Conservation (phyloP, 202 grass and related monocot species). For the Zoysia matrella region DNA sequence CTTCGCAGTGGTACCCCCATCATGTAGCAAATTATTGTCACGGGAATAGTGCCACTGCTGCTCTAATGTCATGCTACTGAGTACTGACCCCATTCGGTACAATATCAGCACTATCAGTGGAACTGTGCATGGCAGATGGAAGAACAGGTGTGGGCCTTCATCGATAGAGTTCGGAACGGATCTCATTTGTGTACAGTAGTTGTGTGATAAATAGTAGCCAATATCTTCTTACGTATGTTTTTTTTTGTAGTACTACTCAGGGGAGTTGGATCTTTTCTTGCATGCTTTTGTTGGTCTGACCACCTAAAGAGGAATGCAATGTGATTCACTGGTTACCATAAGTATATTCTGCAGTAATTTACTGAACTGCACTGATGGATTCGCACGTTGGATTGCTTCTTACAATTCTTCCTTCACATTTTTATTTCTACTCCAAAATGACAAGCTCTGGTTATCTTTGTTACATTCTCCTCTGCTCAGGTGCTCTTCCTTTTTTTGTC, state of each 20-base stretch:
- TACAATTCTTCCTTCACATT: conserved; percentile 21
- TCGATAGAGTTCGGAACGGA: not conserved
- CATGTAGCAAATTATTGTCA: conserved; percentile 64
- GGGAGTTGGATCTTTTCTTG: not conserved
- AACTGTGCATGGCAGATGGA: conserved; percentile 29
- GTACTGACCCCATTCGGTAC: conserved; percentile 39
- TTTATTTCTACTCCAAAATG: conserved; percentile 16
- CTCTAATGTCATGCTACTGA: conserved; percentile 48
- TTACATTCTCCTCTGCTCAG: conserved; percentile 20
- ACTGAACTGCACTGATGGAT: conserved; percentile 14
- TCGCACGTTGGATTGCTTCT: conserved; percentile 29
- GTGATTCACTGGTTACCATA: not conserved
- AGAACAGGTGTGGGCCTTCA: not conserved
- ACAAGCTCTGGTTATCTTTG: conserved; percentile 17
- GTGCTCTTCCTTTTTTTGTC: conserved; percentile 24
- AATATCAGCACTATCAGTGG: conserved; percentile 41
- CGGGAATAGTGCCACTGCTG: conserved; percentile 47
- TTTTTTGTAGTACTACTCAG: not conserved
- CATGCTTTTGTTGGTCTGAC: not conserved
- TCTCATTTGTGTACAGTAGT: not conserved
- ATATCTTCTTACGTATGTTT: not conserved
- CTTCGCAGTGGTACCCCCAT: conserved; percentile 38
- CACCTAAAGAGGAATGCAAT: conserved; percentile 10
- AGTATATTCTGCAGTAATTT: conserved; percentile 27
- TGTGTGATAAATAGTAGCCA: not conserved